These are phyloP conservation scores for Astrephomene gubernaculifera DNA, from an alignment of 139 green algal genomes.

Conservation along the genomic window DNA sequence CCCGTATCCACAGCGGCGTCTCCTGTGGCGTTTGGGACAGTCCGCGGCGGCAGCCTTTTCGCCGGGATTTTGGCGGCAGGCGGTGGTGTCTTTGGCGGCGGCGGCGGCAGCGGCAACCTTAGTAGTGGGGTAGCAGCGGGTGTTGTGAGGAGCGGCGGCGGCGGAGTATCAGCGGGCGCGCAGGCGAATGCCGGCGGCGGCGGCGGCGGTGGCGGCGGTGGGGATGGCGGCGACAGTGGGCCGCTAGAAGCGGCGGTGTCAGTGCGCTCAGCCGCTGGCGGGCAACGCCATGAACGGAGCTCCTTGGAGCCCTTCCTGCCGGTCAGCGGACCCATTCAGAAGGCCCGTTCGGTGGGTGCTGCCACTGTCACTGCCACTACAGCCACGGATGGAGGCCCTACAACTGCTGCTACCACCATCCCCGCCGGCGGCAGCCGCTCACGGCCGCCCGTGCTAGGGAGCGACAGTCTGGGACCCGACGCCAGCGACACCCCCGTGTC, in stretches of 20 bases:
- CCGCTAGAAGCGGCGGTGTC: not conserved
- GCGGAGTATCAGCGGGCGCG: no score
- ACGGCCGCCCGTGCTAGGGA: no score
- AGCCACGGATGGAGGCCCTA: no score
- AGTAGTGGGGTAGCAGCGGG: no score
- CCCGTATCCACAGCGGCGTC: not conserved
- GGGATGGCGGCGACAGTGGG: not conserved
- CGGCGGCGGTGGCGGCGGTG: not conserved
- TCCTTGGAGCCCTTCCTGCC: constrained; percentile 1
- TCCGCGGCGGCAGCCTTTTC: not conserved
- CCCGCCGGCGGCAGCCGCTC: no score
- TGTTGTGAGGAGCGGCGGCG: no score
- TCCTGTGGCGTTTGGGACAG: not conserved
- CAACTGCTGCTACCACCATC: no score
- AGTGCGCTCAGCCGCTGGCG: not conserved
- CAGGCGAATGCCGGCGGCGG: not conserved
- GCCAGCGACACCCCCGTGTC: not conserved
- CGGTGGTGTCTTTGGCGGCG: constrained; percentile 20
- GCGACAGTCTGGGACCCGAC: no score
- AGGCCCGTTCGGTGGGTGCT: no score
- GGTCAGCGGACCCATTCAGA: not conserved
- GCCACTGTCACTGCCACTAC: no score
- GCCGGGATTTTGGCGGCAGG: no score
- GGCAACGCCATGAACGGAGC: not conserved
- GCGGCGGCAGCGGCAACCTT: not conserved